A percentile compares a stretch with the other conserved stretches of the same genome.
Conservation (phyloP, 495 filamentous ascomycete genomes). For the Copromyces sp. region DNA sequence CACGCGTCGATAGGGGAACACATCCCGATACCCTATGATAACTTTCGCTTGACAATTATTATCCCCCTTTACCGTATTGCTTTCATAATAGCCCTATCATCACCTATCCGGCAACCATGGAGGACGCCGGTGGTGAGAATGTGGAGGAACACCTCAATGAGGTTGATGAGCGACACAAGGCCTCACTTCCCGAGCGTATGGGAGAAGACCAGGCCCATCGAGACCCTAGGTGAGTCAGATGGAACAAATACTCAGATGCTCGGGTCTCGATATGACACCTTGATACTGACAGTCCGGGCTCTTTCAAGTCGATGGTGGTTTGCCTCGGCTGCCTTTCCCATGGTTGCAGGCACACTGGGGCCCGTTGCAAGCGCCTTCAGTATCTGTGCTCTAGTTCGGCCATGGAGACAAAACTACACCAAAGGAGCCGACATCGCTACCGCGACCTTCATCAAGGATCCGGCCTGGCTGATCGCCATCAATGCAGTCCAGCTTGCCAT, state of each 20-base stretch:
- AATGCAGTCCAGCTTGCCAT: slow-evolving; percentile 64
- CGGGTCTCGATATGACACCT: not conserved
- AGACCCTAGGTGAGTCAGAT: slow-evolving; percentile 39
- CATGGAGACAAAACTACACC: slow-evolving; percentile 59
- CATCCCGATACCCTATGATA: not conserved
- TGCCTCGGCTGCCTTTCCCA: slow-evolving; percentile 68
- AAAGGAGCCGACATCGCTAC: slow-evolving; percentile 35
- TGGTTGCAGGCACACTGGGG: slow-evolving; percentile 74
- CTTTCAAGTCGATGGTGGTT: slow-evolving; percentile 68
- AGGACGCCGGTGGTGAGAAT: slow-evolving; percentile 20
- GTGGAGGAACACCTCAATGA: slow-evolving; percentile 13
- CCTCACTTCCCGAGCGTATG: slow-evolving; percentile 8
- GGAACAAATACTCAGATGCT: not conserved
- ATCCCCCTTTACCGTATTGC: not conserved
- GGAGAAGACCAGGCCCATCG: slow-evolving; percentile 33
- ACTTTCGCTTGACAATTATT: not conserved
- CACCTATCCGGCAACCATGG: slow-evolving; percentile 11
- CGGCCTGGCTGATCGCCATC: slow-evolving; percentile 59
- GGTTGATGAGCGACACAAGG: slow-evolving; percentile 8
- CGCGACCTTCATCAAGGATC: slow-evolving; percentile 51
- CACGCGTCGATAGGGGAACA: not conserved
- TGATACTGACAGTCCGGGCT: not conserved
- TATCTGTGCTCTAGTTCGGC: slow-evolving; percentile 62
- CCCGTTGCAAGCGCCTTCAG: slow-evolving; percentile 74
- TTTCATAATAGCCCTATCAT: not conserved